Evolutionary conservation across 2,329 filamentous ascomycete genomes (phyloP), one percentile per base, ranked within the genome.

Genomic region (Chrysoporthe austroafricana): DNA sequence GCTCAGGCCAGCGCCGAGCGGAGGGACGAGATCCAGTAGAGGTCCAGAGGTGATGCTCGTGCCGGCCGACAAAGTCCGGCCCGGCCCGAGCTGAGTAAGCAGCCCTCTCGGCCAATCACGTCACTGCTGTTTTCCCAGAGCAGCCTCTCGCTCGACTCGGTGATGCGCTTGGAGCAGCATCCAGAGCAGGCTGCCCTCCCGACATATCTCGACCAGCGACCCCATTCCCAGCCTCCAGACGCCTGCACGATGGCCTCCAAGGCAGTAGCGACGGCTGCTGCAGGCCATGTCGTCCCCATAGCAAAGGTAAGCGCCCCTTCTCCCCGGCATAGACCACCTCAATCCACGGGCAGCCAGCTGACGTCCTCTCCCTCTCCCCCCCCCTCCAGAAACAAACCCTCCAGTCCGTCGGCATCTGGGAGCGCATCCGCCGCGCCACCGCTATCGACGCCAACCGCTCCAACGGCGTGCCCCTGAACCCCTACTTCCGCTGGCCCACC

Each of bases 391-490:
- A 98, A 92, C 95, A 99, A 83, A 97, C 94, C 46, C 84, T 98
- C 71, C 92, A 97, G 78, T 96, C 95, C 63, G 88, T 86, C 50
- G 96, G 96, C 52, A 83, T 98, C 80, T 98, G 93, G 92, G 94
- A 95, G 77, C 83, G 83, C 66, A 83, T 99, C 79, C 94, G 94
- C 78, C 88, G 89, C 73, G 78, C 90, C 74, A 80, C 97, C 73
- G 88, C 93, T 73, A 83, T 99, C 76, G 95, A 97, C 79, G 87
- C 94, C 46, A 89, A 92, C 76, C 94, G 96, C 72, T 97, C 94
- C 73, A 94, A 91, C 75, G 96, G 96, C 79, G 84, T 99, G 26
- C 96, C 96, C 59, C 84, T 99, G 75, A 98, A 98, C 86, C 90
- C 94, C 52, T 90, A 94, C 83, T 97, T 88, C 87, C 94, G 96